These are phyloP conservation scores for Leccinum cinnamomeum DNA, from an alignment of 1,284 basidiomycete species.

Conservation along the genomic window DNA sequence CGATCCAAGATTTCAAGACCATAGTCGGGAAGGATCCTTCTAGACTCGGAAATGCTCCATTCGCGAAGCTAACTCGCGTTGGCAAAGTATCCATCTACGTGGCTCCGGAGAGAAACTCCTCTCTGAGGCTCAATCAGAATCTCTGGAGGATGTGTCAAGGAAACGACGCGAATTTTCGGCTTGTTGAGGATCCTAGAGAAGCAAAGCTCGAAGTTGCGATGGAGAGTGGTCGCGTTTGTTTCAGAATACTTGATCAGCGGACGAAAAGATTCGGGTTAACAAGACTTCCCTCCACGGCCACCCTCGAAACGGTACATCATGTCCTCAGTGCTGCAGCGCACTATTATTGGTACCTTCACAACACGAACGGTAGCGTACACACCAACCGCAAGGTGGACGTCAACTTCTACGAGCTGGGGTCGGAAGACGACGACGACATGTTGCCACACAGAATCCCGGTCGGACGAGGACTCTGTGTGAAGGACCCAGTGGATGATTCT, in stretches of 20 bases:
- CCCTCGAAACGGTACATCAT: neutral
- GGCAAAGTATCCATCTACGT: slow-evolving; percentile 13
- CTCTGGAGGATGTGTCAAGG: neutral
- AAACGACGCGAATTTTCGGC: slow-evolving; percentile 1
- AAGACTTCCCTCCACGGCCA: neutral
- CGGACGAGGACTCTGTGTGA: slow-evolving; percentile 2
- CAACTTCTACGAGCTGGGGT: slow-evolving; percentile 17
- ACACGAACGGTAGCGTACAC: too few species aligned
- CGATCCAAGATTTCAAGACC: slow-evolving; percentile 21
- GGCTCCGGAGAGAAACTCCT: neutral
- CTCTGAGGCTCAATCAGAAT: neutral
- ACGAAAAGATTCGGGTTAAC: slow-evolving; percentile 12
- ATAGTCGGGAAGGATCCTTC: neutral
- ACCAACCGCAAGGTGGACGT: neutral
- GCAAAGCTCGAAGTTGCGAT: slow-evolving; percentile 14
- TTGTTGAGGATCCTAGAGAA: neutral
- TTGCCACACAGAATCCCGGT: neutral
- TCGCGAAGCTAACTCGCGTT: slow-evolving; percentile 12
- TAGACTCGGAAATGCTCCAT: neutral
- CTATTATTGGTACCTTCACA: slow-evolving; percentile 24
- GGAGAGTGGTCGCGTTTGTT: neutral
- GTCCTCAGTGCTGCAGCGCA: slow-evolving; percentile 12
- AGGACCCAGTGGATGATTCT: neutral
- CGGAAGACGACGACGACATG: slow-evolving; percentile 7
- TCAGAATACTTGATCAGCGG: slow-evolving; percentile 17